Conservation (phyloP, 2,329 filamentous ascomycete species). For the Juglanconis sp. region DNA sequence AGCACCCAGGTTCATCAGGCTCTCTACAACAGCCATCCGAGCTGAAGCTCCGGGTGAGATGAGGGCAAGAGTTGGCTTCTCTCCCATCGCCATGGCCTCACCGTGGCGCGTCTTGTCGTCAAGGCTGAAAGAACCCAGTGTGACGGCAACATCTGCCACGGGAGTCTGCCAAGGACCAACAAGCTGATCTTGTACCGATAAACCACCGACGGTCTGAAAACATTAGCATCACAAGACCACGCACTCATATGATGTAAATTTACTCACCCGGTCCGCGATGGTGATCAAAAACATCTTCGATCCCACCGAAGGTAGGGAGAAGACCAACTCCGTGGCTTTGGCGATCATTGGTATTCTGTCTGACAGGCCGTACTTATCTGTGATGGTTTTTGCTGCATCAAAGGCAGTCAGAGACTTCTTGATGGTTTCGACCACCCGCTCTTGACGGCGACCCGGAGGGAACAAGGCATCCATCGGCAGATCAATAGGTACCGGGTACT, state of each 20-base stretch:
- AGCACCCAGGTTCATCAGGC: conserved; percentile 87
- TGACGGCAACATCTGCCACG: conserved; percentile 91
- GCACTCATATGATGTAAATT: not conserved
- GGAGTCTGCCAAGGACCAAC: conserved; percentile 95
- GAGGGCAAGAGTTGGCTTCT: conserved; percentile 83
- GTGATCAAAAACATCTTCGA: conserved; percentile 97
- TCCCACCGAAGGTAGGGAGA: conserved; percentile 84
- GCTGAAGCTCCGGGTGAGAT: conserved; percentile 89
- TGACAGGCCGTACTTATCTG: conserved; percentile 53
- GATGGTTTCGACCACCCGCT: conserved; percentile 68
- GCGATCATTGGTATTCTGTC: conserved; percentile 24
- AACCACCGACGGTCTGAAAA: conserved; percentile 69
- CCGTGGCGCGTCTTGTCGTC: conserved; percentile 69
- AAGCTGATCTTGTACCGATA: conserved; percentile 89
- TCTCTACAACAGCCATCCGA: conserved; percentile 93
- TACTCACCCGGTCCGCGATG: conserved; percentile 70
- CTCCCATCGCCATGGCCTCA: conserved; percentile 97
- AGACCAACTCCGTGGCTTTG: conserved; percentile 75
- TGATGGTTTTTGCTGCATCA: conserved; percentile 63
- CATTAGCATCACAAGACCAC: not conserved
- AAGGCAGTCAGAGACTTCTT: conserved; percentile 68
- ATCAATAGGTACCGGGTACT: conserved; percentile 76
- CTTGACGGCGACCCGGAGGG: conserved; percentile 80
- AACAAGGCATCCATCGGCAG: conserved; percentile 86
- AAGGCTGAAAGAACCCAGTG: conserved; percentile 71